phyloP scores from a whole-genome alignment of 228 moss, liverwort and hornwort species.

The Sphagnum fallax region DNA sequence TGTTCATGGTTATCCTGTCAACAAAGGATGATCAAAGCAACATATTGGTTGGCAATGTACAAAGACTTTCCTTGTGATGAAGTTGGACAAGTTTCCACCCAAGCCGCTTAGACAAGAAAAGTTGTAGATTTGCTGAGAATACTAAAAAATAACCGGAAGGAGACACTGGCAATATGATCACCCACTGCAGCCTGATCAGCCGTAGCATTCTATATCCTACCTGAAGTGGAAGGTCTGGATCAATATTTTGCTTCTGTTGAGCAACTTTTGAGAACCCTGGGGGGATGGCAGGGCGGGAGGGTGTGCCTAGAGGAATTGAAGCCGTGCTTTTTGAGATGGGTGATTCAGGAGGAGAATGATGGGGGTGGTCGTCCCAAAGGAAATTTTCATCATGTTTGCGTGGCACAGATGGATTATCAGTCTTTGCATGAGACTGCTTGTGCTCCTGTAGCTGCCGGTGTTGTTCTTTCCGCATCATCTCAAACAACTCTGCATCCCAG shows the following conservation, averaged over 20 bases:
- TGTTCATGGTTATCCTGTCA: constrained; percentile 42
- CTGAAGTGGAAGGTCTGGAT: constrained; percentile 34
- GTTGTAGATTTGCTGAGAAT: too few relatives aligned
- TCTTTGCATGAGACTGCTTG: constrained; percentile 56
- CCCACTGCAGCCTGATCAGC: too few relatives aligned
- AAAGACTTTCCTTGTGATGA: too few relatives aligned
- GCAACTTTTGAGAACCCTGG: constrained; percentile 94
- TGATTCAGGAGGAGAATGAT: constrained; percentile 51
- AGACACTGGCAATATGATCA: too few relatives aligned
- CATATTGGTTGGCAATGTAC: too few relatives aligned
- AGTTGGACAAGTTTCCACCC: too few relatives aligned
- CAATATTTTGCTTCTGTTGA: constrained; percentile 40
- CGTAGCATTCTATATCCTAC: constrained; percentile 7
- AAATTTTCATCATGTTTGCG: constrained; percentile 94
- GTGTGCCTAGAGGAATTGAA: constrained; percentile 35
- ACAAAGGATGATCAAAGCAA: background rate
- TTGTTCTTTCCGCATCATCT: constrained; percentile 93
- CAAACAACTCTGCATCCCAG: constrained; percentile 75
- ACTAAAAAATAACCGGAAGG: too few relatives aligned
- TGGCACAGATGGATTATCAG: constrained; percentile 40
- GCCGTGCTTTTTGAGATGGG: constrained; percentile 32
- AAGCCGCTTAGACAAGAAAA: too few relatives aligned
- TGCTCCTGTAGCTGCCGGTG: constrained; percentile 80
- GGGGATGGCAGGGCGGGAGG: constrained; percentile 92
- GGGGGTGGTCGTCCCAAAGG: constrained; percentile 71